Conservation (phyloP, 1,284 basidiomycete genomes). For the Naganishia cerealis region DNA sequence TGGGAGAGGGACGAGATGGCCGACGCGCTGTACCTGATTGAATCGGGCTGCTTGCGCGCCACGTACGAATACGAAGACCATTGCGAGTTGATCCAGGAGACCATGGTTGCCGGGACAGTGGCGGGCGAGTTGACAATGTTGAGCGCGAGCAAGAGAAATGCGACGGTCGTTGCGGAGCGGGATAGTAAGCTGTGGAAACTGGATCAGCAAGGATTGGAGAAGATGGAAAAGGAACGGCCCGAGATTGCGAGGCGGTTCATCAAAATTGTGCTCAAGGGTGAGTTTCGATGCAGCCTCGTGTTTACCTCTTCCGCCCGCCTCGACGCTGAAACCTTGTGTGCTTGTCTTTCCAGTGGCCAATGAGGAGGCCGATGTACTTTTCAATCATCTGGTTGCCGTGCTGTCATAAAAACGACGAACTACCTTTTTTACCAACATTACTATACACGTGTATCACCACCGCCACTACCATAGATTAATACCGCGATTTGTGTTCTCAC, state of each 20-base stretch:
- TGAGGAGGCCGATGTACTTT: constrained; percentile 53
- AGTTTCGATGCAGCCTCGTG: constrained; percentile 39
- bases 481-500: no score
- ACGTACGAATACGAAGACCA: constrained; percentile 73
- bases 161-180: constrained; percentile 78
- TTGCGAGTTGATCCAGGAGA: constrained; percentile 69
- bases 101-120: constrained; percentile 87
- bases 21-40: constrained; percentile 82
- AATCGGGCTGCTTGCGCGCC: constrained; percentile 77
- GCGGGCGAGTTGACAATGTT: constrained; percentile 84
- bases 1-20: constrained; percentile 74
- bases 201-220: constrained; percentile 60
- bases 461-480: no score
- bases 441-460: no score
- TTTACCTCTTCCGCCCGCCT: not conserved
- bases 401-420: constrained; percentile 39
- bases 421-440: no score
- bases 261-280: constrained; percentile 75
- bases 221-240: constrained; percentile 67
- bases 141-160: constrained; percentile 72
- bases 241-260: constrained; percentile 68
- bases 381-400: constrained; percentile 50
- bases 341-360: constrained; percentile 45
- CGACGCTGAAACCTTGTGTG: constrained; percentile 4
- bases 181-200: constrained; percentile 78